phyloP scores from a whole-genome alignment of 2,329 filamentous ascomycete species.

The Sclerotinia minor region DNA sequence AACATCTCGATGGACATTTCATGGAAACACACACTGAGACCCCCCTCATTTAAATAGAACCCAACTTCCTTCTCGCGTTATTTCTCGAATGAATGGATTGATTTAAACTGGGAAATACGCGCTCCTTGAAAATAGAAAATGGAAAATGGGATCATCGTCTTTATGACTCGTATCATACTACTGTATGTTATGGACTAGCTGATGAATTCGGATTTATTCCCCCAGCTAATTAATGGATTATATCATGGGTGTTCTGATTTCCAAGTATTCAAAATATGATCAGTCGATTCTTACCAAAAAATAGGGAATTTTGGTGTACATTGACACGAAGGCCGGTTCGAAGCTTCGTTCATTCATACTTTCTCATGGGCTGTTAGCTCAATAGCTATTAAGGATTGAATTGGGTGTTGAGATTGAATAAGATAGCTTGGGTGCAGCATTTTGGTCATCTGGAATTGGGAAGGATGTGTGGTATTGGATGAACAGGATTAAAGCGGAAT shows the following conservation, averaged over 20 bases:
- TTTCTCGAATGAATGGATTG: conserved; percentile 18
- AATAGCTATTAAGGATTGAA: background rate
- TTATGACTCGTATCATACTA: background rate
- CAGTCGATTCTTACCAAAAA: background rate
- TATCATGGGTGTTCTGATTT: conserved; percentile 5
- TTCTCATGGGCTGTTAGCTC: background rate
- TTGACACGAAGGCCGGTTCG: background rate
- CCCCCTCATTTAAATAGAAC: background rate
- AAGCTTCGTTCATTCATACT: conserved; percentile 4
- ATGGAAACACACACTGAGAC: background rate
- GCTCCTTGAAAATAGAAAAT: background rate
- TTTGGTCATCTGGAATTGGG: background rate
- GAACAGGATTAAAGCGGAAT: background rate
- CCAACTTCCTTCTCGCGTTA: background rate
- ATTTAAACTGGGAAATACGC: background rate
- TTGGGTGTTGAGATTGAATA: background rate
- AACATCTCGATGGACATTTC: too few species aligned
- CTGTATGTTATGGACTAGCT: conserved; percentile 1
- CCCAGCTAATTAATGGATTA: conserved; percentile 1
- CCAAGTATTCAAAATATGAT: background rate
- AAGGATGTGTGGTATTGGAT: background rate
- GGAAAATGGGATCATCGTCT: background rate
- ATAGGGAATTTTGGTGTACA: background rate
- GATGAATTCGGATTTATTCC: background rate
- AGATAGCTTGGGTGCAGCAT: background rate